Base-by-base conservation (phyloP, 331 rosid genomes). In the Cydonia oblonga region DNA sequence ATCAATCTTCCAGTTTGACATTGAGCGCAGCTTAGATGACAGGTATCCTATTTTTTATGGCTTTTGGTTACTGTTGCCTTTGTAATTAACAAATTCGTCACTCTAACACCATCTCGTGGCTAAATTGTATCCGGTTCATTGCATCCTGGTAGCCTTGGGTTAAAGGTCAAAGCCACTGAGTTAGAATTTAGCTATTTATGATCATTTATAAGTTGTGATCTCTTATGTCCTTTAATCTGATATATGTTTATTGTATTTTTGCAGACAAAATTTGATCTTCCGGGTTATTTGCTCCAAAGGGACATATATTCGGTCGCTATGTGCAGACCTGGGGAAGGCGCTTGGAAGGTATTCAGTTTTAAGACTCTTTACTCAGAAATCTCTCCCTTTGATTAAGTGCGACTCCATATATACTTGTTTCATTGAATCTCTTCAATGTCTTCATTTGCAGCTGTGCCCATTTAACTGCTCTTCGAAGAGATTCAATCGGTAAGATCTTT, bases 241-340 rank as follows among this genome's bases (percentile, higher is more conserved):
- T 23, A 6, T 71, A 22, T 33, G 6, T 26, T 7, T 42, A 52
- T 52, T 57, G 60, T 59, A 54, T 58, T 28, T 80, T 80, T 77
- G 74, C 95, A 93, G 98, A 74, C 97, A 91, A 79, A 93, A 93
- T 84, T 88, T 93, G 76, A 86, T 91, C 73, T 93, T 93, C 81
- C 90, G 96, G 68, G 96, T 93, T 68, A 82, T 77, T 59, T 91
- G 97, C 81, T 90, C 98, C 3, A 93, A 93, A 84, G 98, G 98
- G 72, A 91, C 98, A 65, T 93, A 93, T 70, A 91, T 93, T 56
- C 81, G 98, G 42, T 93, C 97, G 5, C 85, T 93, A 23, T 91
- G 98, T 77, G 98, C 97, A 4, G 98, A 93, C 85, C 69, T 89
- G 29, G 98, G 97, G 75, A 93, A 93, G 81, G 89, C 86, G 75